These are phyloP conservation scores for Phaeomoniella chlamydospora DNA, from an alignment of 2,329 filamentous ascomycete species.

Conservation along the genomic window DNA sequence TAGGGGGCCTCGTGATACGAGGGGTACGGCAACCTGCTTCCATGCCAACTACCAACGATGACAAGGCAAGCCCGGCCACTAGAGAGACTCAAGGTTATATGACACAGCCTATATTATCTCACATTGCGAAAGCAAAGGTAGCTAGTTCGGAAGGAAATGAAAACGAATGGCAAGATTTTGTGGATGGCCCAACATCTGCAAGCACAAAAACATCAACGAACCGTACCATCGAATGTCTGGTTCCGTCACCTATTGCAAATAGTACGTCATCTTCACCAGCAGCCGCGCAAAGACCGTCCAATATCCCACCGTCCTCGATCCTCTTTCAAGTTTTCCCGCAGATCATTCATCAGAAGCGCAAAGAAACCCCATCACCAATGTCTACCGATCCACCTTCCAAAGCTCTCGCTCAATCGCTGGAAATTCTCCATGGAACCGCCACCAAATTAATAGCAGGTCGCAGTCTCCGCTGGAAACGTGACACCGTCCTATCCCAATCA, in stretches of 20 bases:
- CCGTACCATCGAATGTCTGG: conserved; percentile 5
- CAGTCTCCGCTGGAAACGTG: conserved; percentile 79
- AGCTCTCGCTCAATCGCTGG: conserved; percentile 8
- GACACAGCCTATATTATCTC: no score
- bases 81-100: no score
- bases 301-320: conserved; percentile 77
- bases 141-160: no score
- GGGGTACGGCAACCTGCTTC: not conserved
- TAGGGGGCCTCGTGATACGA: not conserved
- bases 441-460: conserved; percentile 75
- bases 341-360: conserved; percentile 48
- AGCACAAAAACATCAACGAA: conserved; percentile 4
- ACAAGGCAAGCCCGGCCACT: no score
- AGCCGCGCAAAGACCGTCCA: conserved; percentile 50
- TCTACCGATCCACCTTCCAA: conserved; percentile 40
- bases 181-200: conserved; percentile 17
- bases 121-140: no score
- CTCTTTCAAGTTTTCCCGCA: conserved; percentile 63
- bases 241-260: no score
- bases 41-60: not conserved
- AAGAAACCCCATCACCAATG: conserved; percentile 50
- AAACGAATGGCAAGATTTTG: conserved; percentile 42
- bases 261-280: conserved; percentile 4
- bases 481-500: conserved; percentile 67
- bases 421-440: conserved; percentile 37